Evolutionary conservation across 371 early-diverging fungal species (phyloP).

Genomic region (Actinomucor elegans): DNA sequence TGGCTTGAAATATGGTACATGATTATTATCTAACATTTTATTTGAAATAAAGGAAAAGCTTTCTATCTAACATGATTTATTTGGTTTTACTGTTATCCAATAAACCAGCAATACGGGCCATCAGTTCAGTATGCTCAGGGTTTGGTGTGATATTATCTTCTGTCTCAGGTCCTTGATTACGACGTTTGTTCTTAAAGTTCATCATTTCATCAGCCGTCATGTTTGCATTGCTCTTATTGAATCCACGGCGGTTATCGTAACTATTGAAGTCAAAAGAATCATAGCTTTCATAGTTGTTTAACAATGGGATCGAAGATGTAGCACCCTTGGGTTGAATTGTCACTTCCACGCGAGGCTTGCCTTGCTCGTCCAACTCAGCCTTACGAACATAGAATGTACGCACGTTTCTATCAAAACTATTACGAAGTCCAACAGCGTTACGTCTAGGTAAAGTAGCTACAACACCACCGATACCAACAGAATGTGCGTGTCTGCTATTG

Average conservation of each 20-base stretch:
- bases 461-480: slow-evolving; percentile 72
- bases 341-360: slow-evolving; percentile 58
- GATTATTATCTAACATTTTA: background rate
- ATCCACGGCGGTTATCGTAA: background rate
- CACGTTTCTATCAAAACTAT: slow-evolving; percentile 34
- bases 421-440: slow-evolving; percentile 24
- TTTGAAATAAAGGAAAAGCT: background rate
- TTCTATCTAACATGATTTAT: background rate
- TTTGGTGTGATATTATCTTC: slow-evolving; percentile 17
- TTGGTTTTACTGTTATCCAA: slow-evolving; percentile 9
- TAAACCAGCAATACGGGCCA: slow-evolving; percentile 23
- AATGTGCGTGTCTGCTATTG: slow-evolving; percentile 33
- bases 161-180: background rate
- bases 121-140: slow-evolving; percentile 21
- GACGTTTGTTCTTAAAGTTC: slow-evolving; percentile 2
- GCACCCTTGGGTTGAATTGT: slow-evolving; percentile 14
- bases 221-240: background rate
- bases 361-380: slow-evolving; percentile 61
- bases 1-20: background rate
- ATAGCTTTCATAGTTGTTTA: slow-evolving; percentile 12
- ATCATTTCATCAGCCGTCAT: slow-evolving; percentile 26
- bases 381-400: slow-evolving; percentile 63
- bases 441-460: slow-evolving; percentile 53
- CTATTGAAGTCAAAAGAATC: background rate
- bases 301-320: slow-evolving; percentile 12